phyloP scores from a whole-genome alignment of 2,329 filamentous ascomycete genomes.

The Chrysosporium queenslandicum region DNA sequence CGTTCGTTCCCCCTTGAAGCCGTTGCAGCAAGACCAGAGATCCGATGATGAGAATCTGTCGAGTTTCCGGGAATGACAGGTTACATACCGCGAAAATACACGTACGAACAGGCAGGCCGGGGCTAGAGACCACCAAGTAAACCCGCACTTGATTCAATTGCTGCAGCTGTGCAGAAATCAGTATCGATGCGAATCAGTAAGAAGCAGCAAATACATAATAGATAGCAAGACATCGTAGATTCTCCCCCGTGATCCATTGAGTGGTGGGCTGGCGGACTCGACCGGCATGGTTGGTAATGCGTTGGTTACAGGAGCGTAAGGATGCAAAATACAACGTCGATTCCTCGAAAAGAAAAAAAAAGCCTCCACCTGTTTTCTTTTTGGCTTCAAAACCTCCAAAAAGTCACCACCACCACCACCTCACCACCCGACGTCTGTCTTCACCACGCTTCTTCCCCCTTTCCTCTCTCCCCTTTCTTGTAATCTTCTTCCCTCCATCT shows the following conservation, averaged over 20 bases:
- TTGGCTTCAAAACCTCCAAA: background rate
- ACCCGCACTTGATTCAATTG: background rate
- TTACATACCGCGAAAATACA: conserved; percentile 1
- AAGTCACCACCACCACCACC: too few relatives aligned
- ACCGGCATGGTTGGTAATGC: background rate
- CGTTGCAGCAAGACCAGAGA: background rate
- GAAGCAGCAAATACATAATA: too few relatives aligned
- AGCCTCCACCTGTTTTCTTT: conserved; percentile 13
- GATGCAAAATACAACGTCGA: background rate
- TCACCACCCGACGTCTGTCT: background rate
- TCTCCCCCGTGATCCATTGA: too few relatives aligned
- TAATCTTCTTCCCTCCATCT: conserved; percentile 4
- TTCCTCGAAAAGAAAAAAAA: conserved; percentile 11
- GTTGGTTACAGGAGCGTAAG: background rate
- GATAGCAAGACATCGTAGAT: too few relatives aligned
- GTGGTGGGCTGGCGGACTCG: too few relatives aligned
- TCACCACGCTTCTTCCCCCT: conserved; percentile 2
- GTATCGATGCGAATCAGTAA: background rate
- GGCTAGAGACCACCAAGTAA: background rate
- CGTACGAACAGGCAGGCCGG: background rate
- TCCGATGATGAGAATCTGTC: background rate
- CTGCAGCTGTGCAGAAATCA: background rate
- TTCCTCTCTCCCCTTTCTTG: background rate
- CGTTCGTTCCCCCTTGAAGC: background rate
- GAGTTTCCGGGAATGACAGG: background rate